Conservation (phyloP, 352 stramenopile species). For the Phytophthora fragariae region DNA sequence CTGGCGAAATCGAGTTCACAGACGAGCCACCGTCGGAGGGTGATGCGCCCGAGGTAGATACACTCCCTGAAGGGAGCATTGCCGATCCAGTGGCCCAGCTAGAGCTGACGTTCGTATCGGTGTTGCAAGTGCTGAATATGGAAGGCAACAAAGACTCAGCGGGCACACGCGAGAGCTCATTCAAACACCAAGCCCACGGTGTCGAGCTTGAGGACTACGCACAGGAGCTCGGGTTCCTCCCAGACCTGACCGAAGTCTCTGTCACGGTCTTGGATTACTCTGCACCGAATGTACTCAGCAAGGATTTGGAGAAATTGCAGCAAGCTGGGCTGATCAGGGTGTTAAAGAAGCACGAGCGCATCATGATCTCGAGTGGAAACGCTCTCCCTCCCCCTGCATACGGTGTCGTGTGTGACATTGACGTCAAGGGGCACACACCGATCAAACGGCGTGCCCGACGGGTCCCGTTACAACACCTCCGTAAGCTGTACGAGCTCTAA, state of each 20-base stretch:
- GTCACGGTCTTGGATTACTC: not conserved
- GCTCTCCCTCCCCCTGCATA: conserved; percentile 6
- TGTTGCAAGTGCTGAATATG: not conserved
- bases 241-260: not conserved
- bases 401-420: conserved; percentile 10
- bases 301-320: not conserved
- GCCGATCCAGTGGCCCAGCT: not conserved
- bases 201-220: not conserved
- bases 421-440: not conserved
- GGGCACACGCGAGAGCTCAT: not conserved
- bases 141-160: not conserved
- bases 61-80: too few species aligned
- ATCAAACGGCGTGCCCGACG: conserved; percentile 12
- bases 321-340: not conserved
- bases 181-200: not conserved
- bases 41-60: too few species aligned
- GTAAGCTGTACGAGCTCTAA: conserved; percentile 11
- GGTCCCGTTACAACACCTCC: not conserved
- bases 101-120: not conserved
- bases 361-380: conserved; percentile 14
- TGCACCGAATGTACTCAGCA: not conserved
- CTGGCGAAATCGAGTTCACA: not conserved
- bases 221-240: not conserved
- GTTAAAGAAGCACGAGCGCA: not conserved
- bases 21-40: not conserved